Percentiles rank a stretch among this genome's conserved stretches.
phyloP scores from a whole-genome alignment of 2,329 filamentous ascomycete species.

The Xylariaceae sp. region DNA sequence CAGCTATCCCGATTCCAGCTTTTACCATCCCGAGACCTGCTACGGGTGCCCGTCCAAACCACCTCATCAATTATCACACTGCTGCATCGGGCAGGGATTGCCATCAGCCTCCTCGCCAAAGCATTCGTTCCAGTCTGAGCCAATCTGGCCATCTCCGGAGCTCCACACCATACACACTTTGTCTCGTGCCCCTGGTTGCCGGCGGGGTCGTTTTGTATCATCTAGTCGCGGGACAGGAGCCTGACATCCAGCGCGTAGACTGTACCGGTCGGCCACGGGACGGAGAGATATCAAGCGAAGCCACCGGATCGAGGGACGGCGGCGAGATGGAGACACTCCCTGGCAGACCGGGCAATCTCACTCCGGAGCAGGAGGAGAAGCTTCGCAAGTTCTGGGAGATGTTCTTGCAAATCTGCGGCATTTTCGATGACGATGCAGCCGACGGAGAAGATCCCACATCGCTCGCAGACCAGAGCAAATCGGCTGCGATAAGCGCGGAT shows the following conservation, averaged over 20 bases:
- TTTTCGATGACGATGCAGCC: conserved; percentile 38
- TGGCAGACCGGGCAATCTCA: conserved; percentile 80
- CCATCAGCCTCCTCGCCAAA: conserved; percentile 1
- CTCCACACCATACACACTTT: conserved; percentile 21
- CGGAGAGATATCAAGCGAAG: conserved; percentile 5
- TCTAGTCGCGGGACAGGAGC: conserved; percentile 2
- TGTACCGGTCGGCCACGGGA: conserved; percentile 6
- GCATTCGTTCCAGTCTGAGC: too few species aligned
- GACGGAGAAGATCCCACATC: conserved; percentile 28
- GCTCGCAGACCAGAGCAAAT: conserved; percentile 23
- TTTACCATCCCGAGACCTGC: too few species aligned
- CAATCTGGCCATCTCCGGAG: conserved; percentile 10
- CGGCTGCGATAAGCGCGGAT: conserved; percentile 32
- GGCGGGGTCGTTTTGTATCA: conserved; percentile 21
- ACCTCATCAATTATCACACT: too few species aligned
- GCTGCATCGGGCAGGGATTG: too few species aligned
- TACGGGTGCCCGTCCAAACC: too few species aligned
- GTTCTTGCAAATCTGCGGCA: conserved; percentile 69
- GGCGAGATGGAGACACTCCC: conserved; percentile 39
- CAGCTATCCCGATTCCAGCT: too few species aligned
- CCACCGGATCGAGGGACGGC: too few species aligned
- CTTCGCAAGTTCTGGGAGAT: conserved; percentile 80
- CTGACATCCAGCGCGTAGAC: conserved; percentile 3
- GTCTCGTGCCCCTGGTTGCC: conserved; percentile 20
- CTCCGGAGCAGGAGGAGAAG: conserved; percentile 82